Conservation (phyloP, 768 basidiomycete genomes). For the Neoboletus brunneissimus region DNA sequence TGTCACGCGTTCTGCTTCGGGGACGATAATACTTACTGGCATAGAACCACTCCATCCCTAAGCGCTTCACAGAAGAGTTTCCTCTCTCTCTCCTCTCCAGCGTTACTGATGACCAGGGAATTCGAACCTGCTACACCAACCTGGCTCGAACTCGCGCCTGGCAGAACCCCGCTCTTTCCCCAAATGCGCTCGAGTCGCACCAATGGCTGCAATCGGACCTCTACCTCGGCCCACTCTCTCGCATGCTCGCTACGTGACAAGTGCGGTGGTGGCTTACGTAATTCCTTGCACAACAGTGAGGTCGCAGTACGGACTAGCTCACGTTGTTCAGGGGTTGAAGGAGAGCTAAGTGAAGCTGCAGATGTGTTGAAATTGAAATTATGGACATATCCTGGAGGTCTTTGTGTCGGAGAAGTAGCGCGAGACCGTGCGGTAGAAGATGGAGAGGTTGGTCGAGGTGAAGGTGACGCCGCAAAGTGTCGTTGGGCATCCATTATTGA, state of each 20-base stretch:
- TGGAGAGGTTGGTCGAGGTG: constrained; percentile 43
- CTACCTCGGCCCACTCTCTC: constrained; percentile 74
- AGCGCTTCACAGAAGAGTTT: constrained; percentile 71
- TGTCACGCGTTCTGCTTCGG: constrained; percentile 5
- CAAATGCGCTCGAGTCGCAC: constrained; percentile 72
- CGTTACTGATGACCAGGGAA: constrained; percentile 40
- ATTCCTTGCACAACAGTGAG: constrained; percentile 62
- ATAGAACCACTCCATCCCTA: constrained; percentile 82
- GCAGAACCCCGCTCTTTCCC: constrained; percentile 56
- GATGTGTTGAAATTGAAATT: constrained; percentile 59
- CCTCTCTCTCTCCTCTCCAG: constrained; percentile 75
- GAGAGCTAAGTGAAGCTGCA: constrained; percentile 48
- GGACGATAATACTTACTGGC: constrained; percentile 64
- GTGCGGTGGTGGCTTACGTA: constrained; percentile 58
- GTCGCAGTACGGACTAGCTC: constrained; percentile 67
- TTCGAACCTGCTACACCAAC: constrained; percentile 28
- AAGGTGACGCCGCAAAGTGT: constrained; percentile 25
- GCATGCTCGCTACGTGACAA: constrained; percentile 48
- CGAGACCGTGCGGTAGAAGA: constrained; percentile 44
- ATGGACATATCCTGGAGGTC: constrained; percentile 41
- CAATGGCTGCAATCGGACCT: constrained; percentile 58
- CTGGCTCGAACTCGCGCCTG: constrained; percentile 44
- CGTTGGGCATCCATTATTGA: constrained; percentile 27
- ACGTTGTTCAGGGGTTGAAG: constrained; percentile 57
- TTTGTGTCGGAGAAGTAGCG: constrained; percentile 46